Conservation (phyloP, 1,139 yeast species). For the Saccharomyces uvarum region DNA sequence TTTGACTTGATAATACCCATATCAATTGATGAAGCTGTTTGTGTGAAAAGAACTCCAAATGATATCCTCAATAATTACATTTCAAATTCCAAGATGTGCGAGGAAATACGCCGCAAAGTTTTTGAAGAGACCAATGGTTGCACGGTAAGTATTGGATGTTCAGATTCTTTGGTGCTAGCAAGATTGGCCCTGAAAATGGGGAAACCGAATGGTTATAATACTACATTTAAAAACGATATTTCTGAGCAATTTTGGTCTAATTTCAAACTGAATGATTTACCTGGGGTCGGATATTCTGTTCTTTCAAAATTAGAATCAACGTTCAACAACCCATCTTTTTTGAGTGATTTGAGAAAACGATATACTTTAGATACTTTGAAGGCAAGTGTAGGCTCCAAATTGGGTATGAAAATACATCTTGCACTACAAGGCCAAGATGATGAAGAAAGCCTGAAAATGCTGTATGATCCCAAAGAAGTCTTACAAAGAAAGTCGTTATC, state of each 20-base stretch:
- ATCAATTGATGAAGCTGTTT: constrained; percentile 81
- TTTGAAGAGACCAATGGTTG: constrained; percentile 45
- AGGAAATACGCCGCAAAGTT: constrained; percentile 40
- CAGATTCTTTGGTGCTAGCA: constrained; percentile 66
- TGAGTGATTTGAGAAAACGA: constrained; percentile 5
- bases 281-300: constrained; percentile 72
- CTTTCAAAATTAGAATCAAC: constrained; percentile 35
- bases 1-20: constrained; percentile 66
- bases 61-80: background rate
- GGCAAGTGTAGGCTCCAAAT: constrained; percentile 53
- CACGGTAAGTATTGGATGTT: constrained; percentile 70
- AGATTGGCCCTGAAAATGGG: constrained; percentile 68
- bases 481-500: constrained; percentile 67
- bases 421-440: constrained; percentile 55
- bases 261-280: constrained; percentile 53
- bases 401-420: constrained; percentile 49
- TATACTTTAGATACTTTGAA: constrained; percentile 31
- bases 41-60: constrained; percentile 48
- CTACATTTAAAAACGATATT: constrained; percentile 31
- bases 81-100: constrained; percentile 18
- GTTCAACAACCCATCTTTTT: constrained; percentile 4
- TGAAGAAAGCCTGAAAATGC: constrained; percentile 28
- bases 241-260: constrained; percentile 37
- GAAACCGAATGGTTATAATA: constrained; percentile 65
- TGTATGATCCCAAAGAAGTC: constrained; percentile 37